Percentiles rank a stretch among this genome's conserved stretches.
Conservation (phyloP, 441 rosid genomes). For the Corymbia calophylla region DNA sequence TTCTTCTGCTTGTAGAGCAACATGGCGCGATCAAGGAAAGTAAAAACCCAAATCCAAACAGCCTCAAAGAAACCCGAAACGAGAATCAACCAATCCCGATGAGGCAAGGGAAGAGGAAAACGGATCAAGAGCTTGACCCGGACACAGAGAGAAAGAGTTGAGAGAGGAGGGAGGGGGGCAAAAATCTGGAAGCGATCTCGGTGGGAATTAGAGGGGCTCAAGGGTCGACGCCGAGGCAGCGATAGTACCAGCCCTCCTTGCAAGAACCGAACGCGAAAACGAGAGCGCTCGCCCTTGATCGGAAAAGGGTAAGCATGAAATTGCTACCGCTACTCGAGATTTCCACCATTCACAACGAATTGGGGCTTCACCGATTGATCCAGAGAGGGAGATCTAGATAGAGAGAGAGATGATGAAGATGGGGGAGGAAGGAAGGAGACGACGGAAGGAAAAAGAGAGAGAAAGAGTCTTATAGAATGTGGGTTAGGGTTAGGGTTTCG, state of each 20-base stretch:
- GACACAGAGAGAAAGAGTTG: background rate
- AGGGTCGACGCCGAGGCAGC: conserved; percentile 97
- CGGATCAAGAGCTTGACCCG: background rate
- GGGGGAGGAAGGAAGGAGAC: background rate
- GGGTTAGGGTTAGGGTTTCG: background rate
- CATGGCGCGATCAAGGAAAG: conserved; percentile 21
- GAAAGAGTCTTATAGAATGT: background rate
- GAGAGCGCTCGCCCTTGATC: conserved; percentile 72
- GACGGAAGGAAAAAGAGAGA: background rate
- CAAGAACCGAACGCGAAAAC: conserved; percentile 90
- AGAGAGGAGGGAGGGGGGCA: background rate
- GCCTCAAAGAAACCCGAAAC: background rate
- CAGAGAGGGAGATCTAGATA: background rate
- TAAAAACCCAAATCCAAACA: background rate
- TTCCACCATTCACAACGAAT: conserved; percentile 94
- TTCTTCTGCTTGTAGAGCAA: conserved; percentile 81
- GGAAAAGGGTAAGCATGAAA: conserved; percentile 79
- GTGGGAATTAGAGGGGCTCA: background rate
- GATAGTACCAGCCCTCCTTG: conserved; percentile 98
- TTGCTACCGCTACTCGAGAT: conserved; percentile 31
- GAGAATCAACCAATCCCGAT: background rate
- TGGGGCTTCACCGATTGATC: background rate
- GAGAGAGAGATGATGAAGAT: background rate
- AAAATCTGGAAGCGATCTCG: background rate
- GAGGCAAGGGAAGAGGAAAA: background rate